Evolutionary conservation across 176 grass and related monocot species (phyloP).

Genomic region (Lolium rigidum): DNA sequence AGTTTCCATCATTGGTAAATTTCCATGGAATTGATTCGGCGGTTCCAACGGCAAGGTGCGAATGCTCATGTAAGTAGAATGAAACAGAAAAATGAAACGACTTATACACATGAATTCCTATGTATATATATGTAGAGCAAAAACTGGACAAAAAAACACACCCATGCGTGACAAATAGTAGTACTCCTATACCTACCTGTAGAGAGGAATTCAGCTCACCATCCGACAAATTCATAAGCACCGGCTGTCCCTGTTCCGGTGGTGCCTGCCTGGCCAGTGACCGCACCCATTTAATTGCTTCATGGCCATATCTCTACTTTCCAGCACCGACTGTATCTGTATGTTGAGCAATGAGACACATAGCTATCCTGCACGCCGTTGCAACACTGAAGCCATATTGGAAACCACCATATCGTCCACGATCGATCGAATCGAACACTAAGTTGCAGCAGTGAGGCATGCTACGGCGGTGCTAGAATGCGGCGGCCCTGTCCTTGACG

Average conservation of each 20-base stretch:
- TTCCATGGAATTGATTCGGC: no score
- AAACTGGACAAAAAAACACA: not conserved
- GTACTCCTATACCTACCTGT: not conserved
- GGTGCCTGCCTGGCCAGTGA: not conserved
- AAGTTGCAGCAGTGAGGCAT: not conserved
- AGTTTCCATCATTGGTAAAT: no score
- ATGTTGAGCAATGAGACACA: no score
- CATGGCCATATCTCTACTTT: conserved; percentile 1
- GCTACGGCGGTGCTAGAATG: conserved; percentile 23
- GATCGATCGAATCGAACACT: no score
- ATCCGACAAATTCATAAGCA: conserved; percentile 18
- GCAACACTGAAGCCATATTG: not conserved
- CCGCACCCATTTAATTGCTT: not conserved
- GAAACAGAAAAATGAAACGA: conserved; percentile 6
- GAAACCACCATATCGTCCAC: not conserved
- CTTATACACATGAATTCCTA: conserved; percentile 30
- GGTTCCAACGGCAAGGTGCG: no score
- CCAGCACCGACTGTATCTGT: not conserved
- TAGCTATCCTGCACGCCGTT: no score
- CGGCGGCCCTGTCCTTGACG: conserved; percentile 61
- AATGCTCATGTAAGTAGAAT: not conserved
- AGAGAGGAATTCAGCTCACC: not conserved
- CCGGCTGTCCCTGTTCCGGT: not conserved
- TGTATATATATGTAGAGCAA: not conserved
- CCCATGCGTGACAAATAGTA: not conserved